phyloP scores from a whole-genome alignment of 352 stramenopile species.

The Aphanomyces astaci region DNA sequence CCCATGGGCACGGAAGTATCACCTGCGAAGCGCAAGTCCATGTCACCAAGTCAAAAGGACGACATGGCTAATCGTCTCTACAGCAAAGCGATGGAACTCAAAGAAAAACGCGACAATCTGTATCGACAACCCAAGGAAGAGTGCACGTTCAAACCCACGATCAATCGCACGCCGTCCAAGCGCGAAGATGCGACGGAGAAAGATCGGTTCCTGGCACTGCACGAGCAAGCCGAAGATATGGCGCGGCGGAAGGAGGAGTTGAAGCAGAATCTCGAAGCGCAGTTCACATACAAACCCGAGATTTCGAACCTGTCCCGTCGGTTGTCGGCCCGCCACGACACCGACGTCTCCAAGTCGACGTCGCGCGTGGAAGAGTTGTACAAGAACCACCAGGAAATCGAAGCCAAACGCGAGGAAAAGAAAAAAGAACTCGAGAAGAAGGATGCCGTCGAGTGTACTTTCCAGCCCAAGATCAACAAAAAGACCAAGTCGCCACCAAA shows the following conservation, averaged over 20 bases:
- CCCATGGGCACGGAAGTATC: neutral
- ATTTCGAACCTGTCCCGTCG: conserved; percentile 19
- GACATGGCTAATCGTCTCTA: conserved; percentile 2
- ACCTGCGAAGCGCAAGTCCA: conserved; percentile 5
- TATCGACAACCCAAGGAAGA: conserved; percentile 11
- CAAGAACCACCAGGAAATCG: conserved; percentile 50
- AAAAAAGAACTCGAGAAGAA: conserved; percentile 46
- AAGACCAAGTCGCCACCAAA: conserved; percentile 45
- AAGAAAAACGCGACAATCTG: conserved; percentile 17
- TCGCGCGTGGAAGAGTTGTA: conserved; percentile 53
- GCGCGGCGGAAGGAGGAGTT: conserved; percentile 9
- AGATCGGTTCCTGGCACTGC: conserved; percentile 11
- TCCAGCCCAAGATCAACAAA: conserved; percentile 67
- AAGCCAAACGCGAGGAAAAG: conserved; percentile 63
- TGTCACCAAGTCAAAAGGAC: conserved; percentile 22
- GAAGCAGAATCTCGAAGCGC: conserved; percentile 3
- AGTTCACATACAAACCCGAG: conserved; percentile 20
- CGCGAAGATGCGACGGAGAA: conserved; percentile 6
- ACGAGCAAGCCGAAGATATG: conserved; percentile 18
- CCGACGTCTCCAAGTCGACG: neutral
- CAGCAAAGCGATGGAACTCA: conserved; percentile 21
- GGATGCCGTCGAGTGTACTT: conserved; percentile 55
- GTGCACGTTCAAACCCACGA: conserved; percentile 22
- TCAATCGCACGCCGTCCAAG: conserved; percentile 9
- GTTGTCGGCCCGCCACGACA: conserved; percentile 1